phyloP scores from a whole-genome alignment of 257 asterid genomes.

The Buddleja alternifolia region DNA sequence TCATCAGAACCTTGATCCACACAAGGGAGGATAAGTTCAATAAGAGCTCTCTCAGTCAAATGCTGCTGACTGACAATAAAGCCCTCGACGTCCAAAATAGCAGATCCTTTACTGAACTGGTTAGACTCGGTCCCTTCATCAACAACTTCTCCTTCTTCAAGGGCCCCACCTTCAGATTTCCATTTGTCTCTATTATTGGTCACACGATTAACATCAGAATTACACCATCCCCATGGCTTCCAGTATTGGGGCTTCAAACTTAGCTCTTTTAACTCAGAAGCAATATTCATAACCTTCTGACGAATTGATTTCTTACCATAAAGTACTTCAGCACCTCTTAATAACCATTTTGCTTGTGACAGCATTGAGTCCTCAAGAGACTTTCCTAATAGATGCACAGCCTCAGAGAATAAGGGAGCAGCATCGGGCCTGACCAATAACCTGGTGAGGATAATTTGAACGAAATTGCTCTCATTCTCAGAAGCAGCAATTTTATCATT shows the following conservation, averaged over 20 bases:
- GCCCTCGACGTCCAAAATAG: slow-evolving; percentile 63
- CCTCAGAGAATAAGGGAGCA: slow-evolving; percentile 91
- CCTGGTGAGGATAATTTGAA: slow-evolving; percentile 87
- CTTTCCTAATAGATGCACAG: slow-evolving; percentile 84
- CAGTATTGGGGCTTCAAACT: slow-evolving; percentile 70
- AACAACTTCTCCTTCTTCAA: slow-evolving; percentile 97
- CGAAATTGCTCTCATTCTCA: slow-evolving; percentile 85
- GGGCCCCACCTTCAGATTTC: slow-evolving; percentile 67
- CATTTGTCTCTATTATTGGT: slow-evolving; percentile 52
- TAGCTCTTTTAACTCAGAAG: slow-evolving; percentile 74
- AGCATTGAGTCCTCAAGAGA: slow-evolving; percentile 94
- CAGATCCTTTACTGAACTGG: slow-evolving; percentile 58
- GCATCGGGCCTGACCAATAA: slow-evolving; percentile 98
- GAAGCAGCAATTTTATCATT: slow-evolving; percentile 71
- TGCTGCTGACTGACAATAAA: slow-evolving; percentile 65
- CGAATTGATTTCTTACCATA: slow-evolving; percentile 88
- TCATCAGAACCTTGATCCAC: slow-evolving; percentile 92
- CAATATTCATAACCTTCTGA: slow-evolving; percentile 83
- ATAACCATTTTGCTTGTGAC: slow-evolving; percentile 93
- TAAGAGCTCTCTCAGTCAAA: slow-evolving; percentile 87
- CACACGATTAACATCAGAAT: slow-evolving; percentile 36
- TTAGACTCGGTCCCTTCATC: slow-evolving; percentile 68
- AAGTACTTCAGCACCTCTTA: slow-evolving; percentile 89
- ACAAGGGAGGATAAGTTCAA: slow-evolving; percentile 87
- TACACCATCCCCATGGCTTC: slow-evolving; percentile 99